A percentile compares a stretch with the other conserved stretches of the same genome.
These are phyloP conservation scores for Eucalyptus dawsonii DNA, from an alignment of 345 rosid species.

Conservation along the genomic window DNA sequence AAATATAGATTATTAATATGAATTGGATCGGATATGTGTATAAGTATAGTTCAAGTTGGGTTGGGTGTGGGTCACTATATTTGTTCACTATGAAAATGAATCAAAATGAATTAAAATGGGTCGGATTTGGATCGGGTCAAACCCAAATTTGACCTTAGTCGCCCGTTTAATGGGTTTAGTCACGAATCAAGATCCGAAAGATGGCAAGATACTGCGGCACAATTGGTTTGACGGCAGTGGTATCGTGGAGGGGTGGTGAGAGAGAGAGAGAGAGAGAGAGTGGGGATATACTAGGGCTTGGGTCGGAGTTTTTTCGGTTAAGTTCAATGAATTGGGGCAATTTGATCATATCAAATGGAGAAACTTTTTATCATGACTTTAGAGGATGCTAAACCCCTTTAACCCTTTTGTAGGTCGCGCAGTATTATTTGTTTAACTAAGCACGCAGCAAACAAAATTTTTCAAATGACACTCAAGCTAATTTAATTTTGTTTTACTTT, in stretches of 20 bases:
- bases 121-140: rapidly evolving
- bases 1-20: no score
- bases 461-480: background rate
- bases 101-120: no score
- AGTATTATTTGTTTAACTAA: no score
- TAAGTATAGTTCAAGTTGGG: no score
- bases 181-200: background rate
- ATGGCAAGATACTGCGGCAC: background rate
- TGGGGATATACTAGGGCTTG: background rate
- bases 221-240: background rate
- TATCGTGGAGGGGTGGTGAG: background rate
- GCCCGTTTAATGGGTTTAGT: background rate
- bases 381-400: background rate
- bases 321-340: background rate
- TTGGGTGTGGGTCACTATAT: no score
- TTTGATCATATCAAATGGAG: background rate
- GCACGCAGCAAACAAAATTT: background rate
- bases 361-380: background rate
- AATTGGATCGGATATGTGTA: no score
- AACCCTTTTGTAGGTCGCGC: background rate
- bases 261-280: background rate
- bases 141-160: no score
- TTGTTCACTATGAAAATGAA: no score
- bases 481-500: background rate
- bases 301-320: background rate